phyloP scores from a whole-genome alignment of 2,329 filamentous ascomycete species.

The Metarhizium humberi region DNA sequence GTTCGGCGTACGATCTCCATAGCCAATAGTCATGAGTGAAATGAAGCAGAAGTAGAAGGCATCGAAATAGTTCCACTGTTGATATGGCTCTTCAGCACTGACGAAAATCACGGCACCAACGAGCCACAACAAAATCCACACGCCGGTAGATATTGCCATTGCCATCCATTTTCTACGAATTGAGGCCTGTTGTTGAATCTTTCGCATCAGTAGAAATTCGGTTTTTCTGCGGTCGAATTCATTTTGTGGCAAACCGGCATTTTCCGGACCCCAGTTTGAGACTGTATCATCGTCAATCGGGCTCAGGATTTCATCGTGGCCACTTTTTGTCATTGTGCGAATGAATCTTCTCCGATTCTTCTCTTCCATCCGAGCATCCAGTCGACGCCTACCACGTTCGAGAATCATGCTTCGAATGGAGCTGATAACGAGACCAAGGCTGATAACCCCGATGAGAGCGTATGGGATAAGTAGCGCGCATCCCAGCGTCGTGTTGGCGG shows the following conservation, averaged over 20 bases:
- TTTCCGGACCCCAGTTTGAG: conserved; percentile 3
- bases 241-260: conserved; percentile 11
- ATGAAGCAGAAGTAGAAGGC: conserved; percentile 82
- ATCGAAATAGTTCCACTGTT: conserved; percentile 66
- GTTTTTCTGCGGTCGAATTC: conserved; percentile 55
- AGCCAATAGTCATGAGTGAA: conserved; percentile 76
- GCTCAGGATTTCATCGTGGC: conserved; percentile 37
- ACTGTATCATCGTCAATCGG: conserved; percentile 30
- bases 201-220: conserved; percentile 74
- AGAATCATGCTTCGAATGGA: conserved; percentile 62
- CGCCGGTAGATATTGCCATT: conserved; percentile 55
- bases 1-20: conserved; percentile 70
- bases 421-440: conserved; percentile 72
- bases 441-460: conserved; percentile 73
- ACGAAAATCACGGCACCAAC: conserved; percentile 69
- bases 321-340: conserved; percentile 32
- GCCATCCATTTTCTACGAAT: conserved; percentile 65
- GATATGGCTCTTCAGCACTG: conserved; percentile 39
- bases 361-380: conserved; percentile 50
- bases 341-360: conserved; percentile 44
- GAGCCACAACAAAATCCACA: conserved; percentile 71
- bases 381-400: conserved; percentile 43
- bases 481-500: conserved; percentile 41
- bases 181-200: conserved; percentile 59
- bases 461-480: conserved; percentile 74